Evolutionary conservation across 2,329 filamentous ascomycete species (phyloP).

Genomic region (Alternaria sp.): DNA sequence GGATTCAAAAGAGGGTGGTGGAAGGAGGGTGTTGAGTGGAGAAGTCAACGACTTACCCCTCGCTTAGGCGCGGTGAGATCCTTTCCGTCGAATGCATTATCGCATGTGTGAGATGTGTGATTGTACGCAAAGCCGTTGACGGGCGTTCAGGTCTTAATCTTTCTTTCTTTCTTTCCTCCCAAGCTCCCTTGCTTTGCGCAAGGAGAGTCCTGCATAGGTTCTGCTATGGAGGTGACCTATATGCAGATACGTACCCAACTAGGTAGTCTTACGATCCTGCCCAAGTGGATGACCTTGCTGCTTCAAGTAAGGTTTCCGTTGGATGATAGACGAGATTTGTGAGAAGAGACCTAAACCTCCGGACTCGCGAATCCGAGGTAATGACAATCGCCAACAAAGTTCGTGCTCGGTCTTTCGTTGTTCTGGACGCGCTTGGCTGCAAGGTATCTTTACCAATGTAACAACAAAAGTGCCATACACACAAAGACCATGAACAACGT

Average conservation of each 20-base stretch:
- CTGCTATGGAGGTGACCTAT: background rate
- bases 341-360: background rate
- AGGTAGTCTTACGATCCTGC: background rate
- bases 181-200: background rate
- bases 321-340: background rate
- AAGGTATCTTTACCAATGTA: background rate
- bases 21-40: background rate
- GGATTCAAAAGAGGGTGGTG: background rate
- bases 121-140: background rate
- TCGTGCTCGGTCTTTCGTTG: background rate
- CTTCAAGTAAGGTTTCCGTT: constrained; percentile 1
- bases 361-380: background rate
- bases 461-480: background rate
- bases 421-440: background rate
- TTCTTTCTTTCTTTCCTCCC: background rate
- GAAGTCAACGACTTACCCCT: background rate
- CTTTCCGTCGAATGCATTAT: constrained; percentile 4
- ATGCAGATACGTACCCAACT: background rate
- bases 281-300: background rate
- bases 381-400: background rate
- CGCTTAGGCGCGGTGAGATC: background rate
- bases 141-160: background rate
- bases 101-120: constrained; percentile 1
- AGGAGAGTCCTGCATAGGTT: background rate
- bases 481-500: background rate